These are phyloP conservation scores for Fusarium mangiferae DNA, from an alignment of 2,329 filamentous ascomycete genomes.

Conservation along the genomic window DNA sequence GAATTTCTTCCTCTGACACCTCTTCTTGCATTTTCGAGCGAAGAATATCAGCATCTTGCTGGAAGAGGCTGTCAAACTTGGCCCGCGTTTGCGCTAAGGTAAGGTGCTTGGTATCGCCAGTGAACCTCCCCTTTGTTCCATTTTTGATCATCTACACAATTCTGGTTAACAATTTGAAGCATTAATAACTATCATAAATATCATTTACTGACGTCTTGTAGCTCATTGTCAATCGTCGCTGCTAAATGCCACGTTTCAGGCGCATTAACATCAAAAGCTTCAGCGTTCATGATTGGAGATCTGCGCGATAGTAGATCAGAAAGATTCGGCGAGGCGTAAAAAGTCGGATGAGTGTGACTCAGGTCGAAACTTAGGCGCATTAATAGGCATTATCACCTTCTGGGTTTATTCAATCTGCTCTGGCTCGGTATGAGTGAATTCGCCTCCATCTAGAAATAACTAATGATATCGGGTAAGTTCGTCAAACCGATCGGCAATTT, in stretches of 20 bases:
- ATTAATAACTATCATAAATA: fast-evolving
- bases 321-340: too few species aligned
- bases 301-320: too few species aligned
- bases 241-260: background rate
- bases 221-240: background rate
- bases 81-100: background rate
- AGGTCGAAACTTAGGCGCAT: fast-evolving
- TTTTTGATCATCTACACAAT: background rate
- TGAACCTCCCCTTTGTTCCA: background rate
- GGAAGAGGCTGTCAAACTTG: background rate
- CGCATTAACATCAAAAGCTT: background rate
- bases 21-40: background rate
- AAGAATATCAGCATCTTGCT: background rate
- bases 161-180: fast-evolving
- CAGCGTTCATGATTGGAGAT: too few species aligned
- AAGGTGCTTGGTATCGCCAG: background rate
- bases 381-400: background rate
- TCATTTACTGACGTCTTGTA: background rate
- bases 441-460: background rate
- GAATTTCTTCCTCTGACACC: background rate
- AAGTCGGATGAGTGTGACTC: too few species aligned
- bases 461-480: background rate
- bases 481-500: background rate
- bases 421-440: too few species aligned
- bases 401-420: fast-evolving